Evolutionary conservation across 1,284 basidiomycete species (phyloP).

Genomic region (Somion occarium): DNA sequence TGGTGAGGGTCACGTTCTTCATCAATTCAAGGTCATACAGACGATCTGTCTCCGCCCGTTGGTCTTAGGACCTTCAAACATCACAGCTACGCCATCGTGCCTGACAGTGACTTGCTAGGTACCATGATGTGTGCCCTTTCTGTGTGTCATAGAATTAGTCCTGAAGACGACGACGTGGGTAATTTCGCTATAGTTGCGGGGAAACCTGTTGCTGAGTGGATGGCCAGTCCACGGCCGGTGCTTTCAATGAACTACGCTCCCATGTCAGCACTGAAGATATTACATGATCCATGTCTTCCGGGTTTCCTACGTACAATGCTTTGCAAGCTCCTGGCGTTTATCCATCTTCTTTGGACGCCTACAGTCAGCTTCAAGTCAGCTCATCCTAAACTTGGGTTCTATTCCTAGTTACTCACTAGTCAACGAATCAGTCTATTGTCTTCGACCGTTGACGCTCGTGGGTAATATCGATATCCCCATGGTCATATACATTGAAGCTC

Average conservation of each 20-base stretch:
- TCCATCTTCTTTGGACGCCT: not conserved
- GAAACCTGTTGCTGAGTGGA: not conserved
- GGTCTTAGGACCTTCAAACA: not conserved
- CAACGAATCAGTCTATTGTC: not conserved
- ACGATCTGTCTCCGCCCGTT: not conserved
- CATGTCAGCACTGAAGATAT: not conserved
- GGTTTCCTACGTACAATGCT: not conserved
- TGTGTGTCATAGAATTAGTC: not conserved
- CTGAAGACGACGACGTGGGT: not conserved
- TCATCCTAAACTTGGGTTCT: not conserved
- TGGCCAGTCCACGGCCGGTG: not conserved
- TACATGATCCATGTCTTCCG: not conserved
- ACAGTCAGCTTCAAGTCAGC: not conserved
- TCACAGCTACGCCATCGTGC: not conserved
- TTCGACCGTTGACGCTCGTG: not conserved
- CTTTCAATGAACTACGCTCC: not conserved
- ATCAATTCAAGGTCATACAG: not conserved
- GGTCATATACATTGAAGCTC: not conserved
- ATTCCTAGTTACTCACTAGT: not conserved
- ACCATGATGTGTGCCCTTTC: not conserved
- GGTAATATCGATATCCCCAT: not conserved
- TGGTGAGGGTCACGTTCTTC: not conserved
- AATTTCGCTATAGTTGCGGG: constrained; percentile 2
- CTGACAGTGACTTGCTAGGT: not conserved
- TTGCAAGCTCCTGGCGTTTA: not conserved